Conservation (phyloP, 2,329 filamentous ascomycete species). For the Phialocephala subalpina region DNA sequence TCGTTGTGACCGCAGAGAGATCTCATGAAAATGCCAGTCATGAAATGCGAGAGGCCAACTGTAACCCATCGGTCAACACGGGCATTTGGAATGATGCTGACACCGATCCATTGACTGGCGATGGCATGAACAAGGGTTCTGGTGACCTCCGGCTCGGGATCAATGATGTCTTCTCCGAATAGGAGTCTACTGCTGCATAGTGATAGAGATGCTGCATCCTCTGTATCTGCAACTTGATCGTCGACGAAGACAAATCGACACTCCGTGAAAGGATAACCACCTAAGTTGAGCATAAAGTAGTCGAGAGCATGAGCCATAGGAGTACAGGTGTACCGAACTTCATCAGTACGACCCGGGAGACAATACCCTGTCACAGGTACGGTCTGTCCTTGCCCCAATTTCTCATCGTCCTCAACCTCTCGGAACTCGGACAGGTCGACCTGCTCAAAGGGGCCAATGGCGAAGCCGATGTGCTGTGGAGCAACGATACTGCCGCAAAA, state of each 20-base stretch:
- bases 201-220: conserved; percentile 82
- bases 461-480: conserved; percentile 91
- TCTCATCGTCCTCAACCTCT: conserved; percentile 90
- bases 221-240: conserved; percentile 79
- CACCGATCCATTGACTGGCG: conserved; percentile 92
- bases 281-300: conserved; percentile 86
- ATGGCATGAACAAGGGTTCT: conserved; percentile 83
- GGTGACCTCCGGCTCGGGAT: conserved; percentile 83
- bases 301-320: conserved; percentile 90
- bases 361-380: conserved; percentile 93
- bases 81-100: conserved; percentile 87
- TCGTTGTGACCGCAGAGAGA: conserved; percentile 94
- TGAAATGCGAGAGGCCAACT: conserved; percentile 90
- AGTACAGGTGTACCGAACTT: conserved; percentile 86
- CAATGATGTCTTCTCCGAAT: conserved; percentile 84
- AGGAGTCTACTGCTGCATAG: conserved; percentile 88
- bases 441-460: conserved; percentile 93
- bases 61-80: conserved; percentile 87
- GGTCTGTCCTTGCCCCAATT: conserved; percentile 80
- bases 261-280: conserved; percentile 88
- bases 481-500: conserved; percentile 77
- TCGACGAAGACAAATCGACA: conserved; percentile 97
- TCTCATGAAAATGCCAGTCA: conserved; percentile 93
- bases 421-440: conserved; percentile 90
- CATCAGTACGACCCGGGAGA: conserved; percentile 80